Conservation (phyloP, 2,329 filamentous ascomycete species). For the Colletotrichum phormii region DNA sequence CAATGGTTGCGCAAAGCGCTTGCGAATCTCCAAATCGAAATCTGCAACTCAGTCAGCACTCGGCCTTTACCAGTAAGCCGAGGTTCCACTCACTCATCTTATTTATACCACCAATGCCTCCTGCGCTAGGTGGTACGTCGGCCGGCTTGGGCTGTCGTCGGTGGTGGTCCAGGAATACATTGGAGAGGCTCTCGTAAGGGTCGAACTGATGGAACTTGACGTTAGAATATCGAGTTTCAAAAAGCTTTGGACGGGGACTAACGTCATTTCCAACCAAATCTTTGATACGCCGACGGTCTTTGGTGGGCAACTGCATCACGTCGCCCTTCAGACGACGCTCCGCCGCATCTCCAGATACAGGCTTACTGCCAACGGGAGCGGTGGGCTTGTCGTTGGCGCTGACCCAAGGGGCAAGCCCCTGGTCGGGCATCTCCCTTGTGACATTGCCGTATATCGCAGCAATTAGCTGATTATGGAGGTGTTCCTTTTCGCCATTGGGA, state of each 20-base stretch:
- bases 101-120: constrained; percentile 69
- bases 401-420: constrained; percentile 76
- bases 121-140: constrained; percentile 75
- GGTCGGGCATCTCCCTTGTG: constrained; percentile 75
- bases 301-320: constrained; percentile 76
- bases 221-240: constrained; percentile 39
- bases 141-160: constrained; percentile 60
- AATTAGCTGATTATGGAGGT: constrained; percentile 76
- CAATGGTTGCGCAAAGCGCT: constrained; percentile 72
- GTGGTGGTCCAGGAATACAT: constrained; percentile 63
- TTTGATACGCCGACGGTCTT: constrained; percentile 75
- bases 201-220: constrained; percentile 56
- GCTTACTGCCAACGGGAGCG: constrained; percentile 67
- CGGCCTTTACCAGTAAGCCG: neutral
- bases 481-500: constrained; percentile 68
- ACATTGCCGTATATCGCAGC: constrained; percentile 77
- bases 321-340: constrained; percentile 75
- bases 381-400: constrained; percentile 77
- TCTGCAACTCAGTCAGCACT: constrained; percentile 52
- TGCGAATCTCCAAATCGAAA: constrained; percentile 75
- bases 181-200: constrained; percentile 64
- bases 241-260: constrained; percentile 42
- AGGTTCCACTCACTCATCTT: constrained; percentile 75
- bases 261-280: constrained; percentile 73
- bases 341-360: constrained; percentile 72